Conservation (phyloP, 75 land plant species). For the Cupressus sempervirens region DNA sequence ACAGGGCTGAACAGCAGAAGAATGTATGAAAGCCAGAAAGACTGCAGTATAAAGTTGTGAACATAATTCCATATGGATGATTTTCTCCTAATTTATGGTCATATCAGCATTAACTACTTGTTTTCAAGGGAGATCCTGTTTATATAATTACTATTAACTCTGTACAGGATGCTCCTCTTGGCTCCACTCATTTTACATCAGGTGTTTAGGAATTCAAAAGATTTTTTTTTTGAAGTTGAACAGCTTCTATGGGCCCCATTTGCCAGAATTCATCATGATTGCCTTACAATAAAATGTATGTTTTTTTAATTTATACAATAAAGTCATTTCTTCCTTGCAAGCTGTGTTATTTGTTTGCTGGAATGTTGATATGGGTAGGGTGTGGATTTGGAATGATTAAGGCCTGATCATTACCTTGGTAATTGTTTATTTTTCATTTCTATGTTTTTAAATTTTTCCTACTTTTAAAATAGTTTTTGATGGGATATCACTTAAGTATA, state of each 20-base stretch:
- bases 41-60: background rate
- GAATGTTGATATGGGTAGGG: background rate
- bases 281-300: background rate
- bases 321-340: background rate
- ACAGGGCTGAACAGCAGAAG: background rate
- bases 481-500: background rate
- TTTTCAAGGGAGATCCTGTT: background rate
- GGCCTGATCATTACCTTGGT: background rate
- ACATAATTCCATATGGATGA: background rate
- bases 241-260: background rate
- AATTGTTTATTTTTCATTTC: background rate
- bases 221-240: background rate
- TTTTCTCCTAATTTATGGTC: background rate
- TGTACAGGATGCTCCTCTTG: background rate
- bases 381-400: background rate
- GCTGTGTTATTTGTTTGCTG: background rate
- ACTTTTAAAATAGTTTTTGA: background rate
- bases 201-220: background rate
- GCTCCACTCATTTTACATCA: background rate
- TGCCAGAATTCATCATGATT: background rate
- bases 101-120: no score
- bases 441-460: background rate
- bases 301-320: background rate
- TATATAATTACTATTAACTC: background rate
- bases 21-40: background rate